phyloP scores from a whole-genome alignment of 345 rosid genomes.

The Populus davidiana region DNA sequence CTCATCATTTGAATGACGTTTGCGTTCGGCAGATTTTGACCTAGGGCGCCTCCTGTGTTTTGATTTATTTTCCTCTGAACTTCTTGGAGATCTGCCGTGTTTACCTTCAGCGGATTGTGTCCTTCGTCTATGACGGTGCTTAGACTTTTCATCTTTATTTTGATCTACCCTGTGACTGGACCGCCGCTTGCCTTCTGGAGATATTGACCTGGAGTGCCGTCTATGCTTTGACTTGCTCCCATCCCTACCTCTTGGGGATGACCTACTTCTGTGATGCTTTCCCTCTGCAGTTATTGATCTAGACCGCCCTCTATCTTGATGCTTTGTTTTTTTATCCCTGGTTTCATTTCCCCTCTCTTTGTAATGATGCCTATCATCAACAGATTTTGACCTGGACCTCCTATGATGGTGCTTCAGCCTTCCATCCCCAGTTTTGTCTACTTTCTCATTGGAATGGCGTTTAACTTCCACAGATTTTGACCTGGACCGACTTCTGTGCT shows the following conservation, averaged over 20 bases:
- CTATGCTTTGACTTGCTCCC: slow-evolving; percentile 49
- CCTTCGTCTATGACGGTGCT: slow-evolving; percentile 40
- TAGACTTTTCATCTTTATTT: slow-evolving; percentile 39
- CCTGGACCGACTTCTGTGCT: slow-evolving; percentile 49
- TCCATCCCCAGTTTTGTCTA: slow-evolving; percentile 36
- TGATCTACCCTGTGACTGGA: slow-evolving; percentile 42
- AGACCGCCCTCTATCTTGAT: slow-evolving; percentile 53
- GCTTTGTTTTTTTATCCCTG: slow-evolving; percentile 52
- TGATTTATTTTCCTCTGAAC: slow-evolving; percentile 37
- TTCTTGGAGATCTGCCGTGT: slow-evolving; percentile 34
- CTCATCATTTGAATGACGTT: slow-evolving; percentile 23
- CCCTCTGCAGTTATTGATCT: slow-evolving; percentile 62
- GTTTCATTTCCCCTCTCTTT: slow-evolving; percentile 43
- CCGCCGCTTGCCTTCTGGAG: slow-evolving; percentile 40
- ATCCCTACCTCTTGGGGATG: slow-evolving; percentile 50
- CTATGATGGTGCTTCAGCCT: slow-evolving; percentile 43
- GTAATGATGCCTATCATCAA: slow-evolving; percentile 43
- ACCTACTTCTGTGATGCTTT: slow-evolving; percentile 46
- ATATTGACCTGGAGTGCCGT: slow-evolving; percentile 54
- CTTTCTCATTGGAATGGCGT: slow-evolving; percentile 32
- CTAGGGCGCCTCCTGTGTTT: slow-evolving; percentile 39
- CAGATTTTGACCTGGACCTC: slow-evolving; percentile 72
- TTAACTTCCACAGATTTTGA: slow-evolving; percentile 46
- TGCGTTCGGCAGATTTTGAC: slow-evolving; percentile 43
- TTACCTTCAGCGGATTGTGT: slow-evolving; percentile 48